Evolutionary conservation across 371 early-diverging fungal species (phyloP).

Genomic region (Choanephora cucurbitarum): DNA sequence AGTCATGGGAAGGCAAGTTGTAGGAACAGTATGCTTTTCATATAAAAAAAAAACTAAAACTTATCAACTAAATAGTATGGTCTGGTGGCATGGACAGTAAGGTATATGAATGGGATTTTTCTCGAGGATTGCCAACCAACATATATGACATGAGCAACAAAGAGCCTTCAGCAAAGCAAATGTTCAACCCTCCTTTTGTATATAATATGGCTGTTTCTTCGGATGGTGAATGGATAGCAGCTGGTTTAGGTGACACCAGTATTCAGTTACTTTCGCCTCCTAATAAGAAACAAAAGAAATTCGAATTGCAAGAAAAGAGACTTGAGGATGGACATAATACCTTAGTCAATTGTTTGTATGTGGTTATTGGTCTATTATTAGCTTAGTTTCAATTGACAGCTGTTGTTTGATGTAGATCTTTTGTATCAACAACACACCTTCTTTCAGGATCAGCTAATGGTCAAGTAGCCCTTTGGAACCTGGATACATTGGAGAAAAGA

Average conservation of each 20-base stretch:
- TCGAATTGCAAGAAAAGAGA: conserved; percentile 11
- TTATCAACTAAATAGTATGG: conserved; percentile 32
- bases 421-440: conserved; percentile 10
- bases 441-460: conserved; percentile 32
- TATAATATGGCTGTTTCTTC: conserved; percentile 31
- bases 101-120: conserved; percentile 49
- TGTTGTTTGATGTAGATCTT: conserved; percentile 10
- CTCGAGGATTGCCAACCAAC: conserved; percentile 32
- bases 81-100: conserved; percentile 54
- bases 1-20: conserved; percentile 49
- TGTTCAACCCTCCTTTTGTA: conserved; percentile 57
- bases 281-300: conserved; percentile 21
- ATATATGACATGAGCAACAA: conserved; percentile 39
- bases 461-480: conserved; percentile 22
- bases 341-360: conserved; percentile 46
- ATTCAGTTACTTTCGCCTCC: conserved; percentile 29
- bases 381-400: neutral
- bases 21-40: neutral
- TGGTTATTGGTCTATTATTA: neutral
- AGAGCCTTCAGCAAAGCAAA: conserved; percentile 37
- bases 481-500: neutral
- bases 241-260: conserved; percentile 46
- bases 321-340: conserved; percentile 38
- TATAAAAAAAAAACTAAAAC: neutral
- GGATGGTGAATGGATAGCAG: conserved; percentile 42